phyloP scores from a whole-genome alignment of 306 rosid species.

The Carpinus fangiana region DNA sequence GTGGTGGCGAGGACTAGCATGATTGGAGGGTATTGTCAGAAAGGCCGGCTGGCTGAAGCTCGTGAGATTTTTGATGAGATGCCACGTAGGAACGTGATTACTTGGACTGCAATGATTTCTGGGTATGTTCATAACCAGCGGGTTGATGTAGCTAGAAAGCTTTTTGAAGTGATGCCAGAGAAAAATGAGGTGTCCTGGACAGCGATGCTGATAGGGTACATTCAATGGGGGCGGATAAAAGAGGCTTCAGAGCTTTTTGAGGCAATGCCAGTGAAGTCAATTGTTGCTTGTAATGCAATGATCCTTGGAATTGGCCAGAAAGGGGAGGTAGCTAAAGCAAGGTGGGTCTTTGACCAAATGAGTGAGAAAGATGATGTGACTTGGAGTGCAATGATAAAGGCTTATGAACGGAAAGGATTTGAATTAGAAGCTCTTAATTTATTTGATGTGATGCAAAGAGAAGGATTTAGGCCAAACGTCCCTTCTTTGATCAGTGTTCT shows the following conservation, averaged over 20 bases:
- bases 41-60: constrained; percentile 45
- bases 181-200: constrained; percentile 63
- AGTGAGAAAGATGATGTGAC: constrained; percentile 50
- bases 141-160: constrained; percentile 57
- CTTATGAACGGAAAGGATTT: constrained; percentile 48
- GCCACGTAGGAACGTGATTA: constrained; percentile 45
- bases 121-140: constrained; percentile 50
- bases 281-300: constrained; percentile 53
- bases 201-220: constrained; percentile 55
- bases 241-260: constrained; percentile 57
- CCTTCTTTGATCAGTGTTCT: constrained; percentile 52
- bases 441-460: constrained; percentile 54
- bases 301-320: constrained; percentile 40
- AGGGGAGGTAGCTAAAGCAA: constrained; percentile 44
- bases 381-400: constrained; percentile 60
- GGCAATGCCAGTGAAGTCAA: constrained; percentile 43
- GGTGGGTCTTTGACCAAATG: constrained; percentile 43
- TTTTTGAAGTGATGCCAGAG: constrained; percentile 58
- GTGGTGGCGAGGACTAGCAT: constrained; percentile 47
- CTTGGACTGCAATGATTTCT: constrained; percentile 61
- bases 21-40: constrained; percentile 56
- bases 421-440: constrained; percentile 49
- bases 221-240: constrained; percentile 43
- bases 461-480: constrained; percentile 45
- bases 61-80: constrained; percentile 51